These are phyloP conservation scores for Teratosphaeria destructans DNA, from an alignment of 2,329 filamentous ascomycete species.

Conservation along the genomic window DNA sequence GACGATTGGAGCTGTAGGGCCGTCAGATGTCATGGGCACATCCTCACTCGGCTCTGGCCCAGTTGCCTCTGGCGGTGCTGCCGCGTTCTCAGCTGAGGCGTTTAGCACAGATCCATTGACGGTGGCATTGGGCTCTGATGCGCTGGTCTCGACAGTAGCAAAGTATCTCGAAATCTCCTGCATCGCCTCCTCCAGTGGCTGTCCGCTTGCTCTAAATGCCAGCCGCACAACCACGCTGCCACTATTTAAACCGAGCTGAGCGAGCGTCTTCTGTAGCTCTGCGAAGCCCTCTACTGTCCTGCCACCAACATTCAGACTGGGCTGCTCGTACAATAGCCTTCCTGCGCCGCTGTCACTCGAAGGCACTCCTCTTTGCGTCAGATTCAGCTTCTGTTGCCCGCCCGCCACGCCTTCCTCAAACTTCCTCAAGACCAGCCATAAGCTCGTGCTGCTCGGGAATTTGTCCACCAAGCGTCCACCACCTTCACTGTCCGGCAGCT, in stretches of 20 bases:
- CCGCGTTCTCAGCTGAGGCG: conserved; percentile 14
- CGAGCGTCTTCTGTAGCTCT: conserved; percentile 81
- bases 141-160: conserved; percentile 30
- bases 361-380: conserved; percentile 74
- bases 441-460: conserved; percentile 73
- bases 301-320: conserved; percentile 73
- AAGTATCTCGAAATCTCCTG: conserved; percentile 69
- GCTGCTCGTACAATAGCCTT: conserved; percentile 78
- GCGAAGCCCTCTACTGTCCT: conserved; percentile 65
- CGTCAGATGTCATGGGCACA: conserved; percentile 11
- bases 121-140: neutral
- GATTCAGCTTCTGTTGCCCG: conserved; percentile 48
- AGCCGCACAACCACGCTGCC: conserved; percentile 72
- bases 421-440: conserved; percentile 84
- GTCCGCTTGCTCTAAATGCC: conserved; percentile 63
- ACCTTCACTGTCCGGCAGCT: conserved; percentile 65
- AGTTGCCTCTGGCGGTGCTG: conserved; percentile 11
- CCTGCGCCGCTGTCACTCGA: conserved; percentile 52
- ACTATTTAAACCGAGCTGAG: conserved; percentile 75
- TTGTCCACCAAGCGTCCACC: conserved; percentile 62
- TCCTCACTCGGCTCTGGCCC: conserved; percentile 18
- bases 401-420: conserved; percentile 70
- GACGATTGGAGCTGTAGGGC: conserved; percentile 10
- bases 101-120: conserved; percentile 17
- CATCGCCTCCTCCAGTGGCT: conserved; percentile 78